These are phyloP conservation scores for Malus sylvestris DNA, from an alignment of 306 rosid genomes.

Conservation along the genomic window DNA sequence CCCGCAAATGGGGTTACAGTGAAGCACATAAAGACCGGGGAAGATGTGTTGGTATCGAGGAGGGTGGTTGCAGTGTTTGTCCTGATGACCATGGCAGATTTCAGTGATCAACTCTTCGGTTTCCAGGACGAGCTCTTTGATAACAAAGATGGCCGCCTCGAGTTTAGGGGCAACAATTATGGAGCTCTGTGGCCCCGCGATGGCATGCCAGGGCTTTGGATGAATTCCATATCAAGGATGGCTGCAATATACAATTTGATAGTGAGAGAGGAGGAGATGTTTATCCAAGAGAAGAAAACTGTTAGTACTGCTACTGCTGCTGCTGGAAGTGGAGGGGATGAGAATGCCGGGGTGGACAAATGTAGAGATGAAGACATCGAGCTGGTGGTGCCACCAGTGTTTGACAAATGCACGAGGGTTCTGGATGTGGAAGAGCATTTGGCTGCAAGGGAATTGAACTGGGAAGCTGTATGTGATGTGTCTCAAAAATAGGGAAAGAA, in stretches of 20 bases:
- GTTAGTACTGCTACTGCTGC: neutral
- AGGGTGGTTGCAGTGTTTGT: constrained; percentile 59
- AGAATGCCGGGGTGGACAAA: constrained; percentile 11
- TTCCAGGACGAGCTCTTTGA: constrained; percentile 65
- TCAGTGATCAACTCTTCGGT: constrained; percentile 66
- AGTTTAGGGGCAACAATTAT: constrained; percentile 53
- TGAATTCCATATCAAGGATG: constrained; percentile 74
- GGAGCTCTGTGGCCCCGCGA: constrained; percentile 66
- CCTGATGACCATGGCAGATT: constrained; percentile 80
- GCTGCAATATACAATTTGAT: constrained; percentile 54
- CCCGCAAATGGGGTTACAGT: constrained; percentile 51
- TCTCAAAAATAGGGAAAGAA: neutral
- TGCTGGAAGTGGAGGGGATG: neutral
- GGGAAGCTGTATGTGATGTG: constrained; percentile 64
- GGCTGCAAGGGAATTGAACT: constrained; percentile 66
- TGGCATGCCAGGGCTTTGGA: constrained; percentile 79
- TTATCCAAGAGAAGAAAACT: constrained; percentile 30
- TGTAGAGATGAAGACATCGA: constrained; percentile 57
- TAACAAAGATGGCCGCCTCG: constrained; percentile 46
- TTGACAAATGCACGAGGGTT: constrained; percentile 51
- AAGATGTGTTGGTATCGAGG: constrained; percentile 59
- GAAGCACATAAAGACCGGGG: constrained; percentile 62
- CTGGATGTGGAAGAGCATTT: constrained; percentile 63
- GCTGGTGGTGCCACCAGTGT: constrained; percentile 61
- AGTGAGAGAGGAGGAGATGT: constrained; percentile 67